These are phyloP conservation scores for Leptoxyphium fumago DNA, from an alignment of 2,329 filamentous ascomycete species.

Conservation along the genomic window DNA sequence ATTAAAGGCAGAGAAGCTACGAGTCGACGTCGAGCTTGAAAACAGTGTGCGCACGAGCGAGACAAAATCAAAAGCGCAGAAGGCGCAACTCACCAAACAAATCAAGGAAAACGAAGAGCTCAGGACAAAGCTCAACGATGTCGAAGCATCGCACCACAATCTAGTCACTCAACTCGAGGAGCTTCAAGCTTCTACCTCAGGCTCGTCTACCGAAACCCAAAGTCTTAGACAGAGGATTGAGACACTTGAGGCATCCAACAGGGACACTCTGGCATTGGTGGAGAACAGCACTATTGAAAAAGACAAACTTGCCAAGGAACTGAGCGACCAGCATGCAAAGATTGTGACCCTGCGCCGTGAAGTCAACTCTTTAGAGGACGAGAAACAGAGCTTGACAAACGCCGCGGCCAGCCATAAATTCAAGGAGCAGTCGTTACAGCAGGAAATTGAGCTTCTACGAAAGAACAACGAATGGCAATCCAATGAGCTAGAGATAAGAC, in stretches of 20 bases:
- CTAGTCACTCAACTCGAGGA: conserved; percentile 71
- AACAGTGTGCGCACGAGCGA: conserved; percentile 75
- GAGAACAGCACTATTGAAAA: conserved; percentile 82
- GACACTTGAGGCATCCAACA: conserved; percentile 79
- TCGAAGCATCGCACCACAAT: conserved; percentile 61
- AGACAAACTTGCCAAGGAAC: conserved; percentile 70
- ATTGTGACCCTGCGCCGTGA: conserved; percentile 72
- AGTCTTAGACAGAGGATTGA: conserved; percentile 69
- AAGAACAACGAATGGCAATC: conserved; percentile 91
- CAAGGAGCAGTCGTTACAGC: conserved; percentile 75
- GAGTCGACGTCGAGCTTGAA: conserved; percentile 83
- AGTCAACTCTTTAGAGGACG: conserved; percentile 66
- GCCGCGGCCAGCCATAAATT: conserved; percentile 72
- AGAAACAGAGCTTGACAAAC: conserved; percentile 67
- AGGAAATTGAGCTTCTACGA: conserved; percentile 77
- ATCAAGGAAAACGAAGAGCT: conserved; percentile 72
- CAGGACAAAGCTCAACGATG: conserved; percentile 63
- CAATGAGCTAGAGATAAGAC: conserved; percentile 79
- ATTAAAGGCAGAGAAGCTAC: conserved; percentile 74
- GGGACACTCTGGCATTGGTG: conserved; percentile 75
- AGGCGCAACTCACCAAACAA: conserved; percentile 66
- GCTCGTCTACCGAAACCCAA: conserved; percentile 58
- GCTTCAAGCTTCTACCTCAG: conserved; percentile 59
- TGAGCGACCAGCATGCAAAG: conserved; percentile 79
- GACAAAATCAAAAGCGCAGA: conserved; percentile 66